Evolutionary conservation across 202 grass and related monocot species (phyloP), one percentile per base, ranked within the genome.

Genomic region (Schoenoplectus tabernaemontani): DNA sequence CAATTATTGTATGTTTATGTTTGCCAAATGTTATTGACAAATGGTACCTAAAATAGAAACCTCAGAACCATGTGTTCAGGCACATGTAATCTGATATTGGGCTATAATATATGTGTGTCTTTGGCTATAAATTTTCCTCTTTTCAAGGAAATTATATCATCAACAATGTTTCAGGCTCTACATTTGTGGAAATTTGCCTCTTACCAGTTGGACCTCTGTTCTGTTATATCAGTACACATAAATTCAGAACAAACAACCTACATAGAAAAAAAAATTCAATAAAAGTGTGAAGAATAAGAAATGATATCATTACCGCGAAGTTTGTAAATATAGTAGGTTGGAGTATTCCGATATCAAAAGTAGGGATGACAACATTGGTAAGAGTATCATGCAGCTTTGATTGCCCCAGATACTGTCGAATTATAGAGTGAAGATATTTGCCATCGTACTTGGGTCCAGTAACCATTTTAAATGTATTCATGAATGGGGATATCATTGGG

Each of bases 301-400:
- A 16, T 3, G 5, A 23, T 26, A 8, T 84, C 10, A 26, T 1
- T 84, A 96, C 92, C 87, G 85, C 71, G 33, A 87, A 90, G 78
- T 78, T 92, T 0, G 92, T 92, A 59, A 96, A 96, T 61, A 96
- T 92, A 0, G 85, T 88, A 0, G 92, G 89, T 28, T 92, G 89
- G 28, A 90, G 48, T 59, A 78, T 42, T 8, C 83, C 47, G 19
- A 96, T 92, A 46, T 96, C 89, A 48, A 92, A 96, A 78, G 89
- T 78, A 0, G 92, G 92, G 78, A 96, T 92, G 46, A 96, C 68
- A 20, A 92, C 87, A 2, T 87, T 91, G 1, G 92, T 94, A 10
- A 94, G 82, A 5, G 89, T 77, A 30, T 44, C 19, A 36, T 87
- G 83, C 50, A 94, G 12, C 77, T 20, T 84, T 10, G 17, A 46